phyloP scores from a whole-genome alignment of 495 filamentous ascomycete species.

The Cryomyces minteri region DNA sequence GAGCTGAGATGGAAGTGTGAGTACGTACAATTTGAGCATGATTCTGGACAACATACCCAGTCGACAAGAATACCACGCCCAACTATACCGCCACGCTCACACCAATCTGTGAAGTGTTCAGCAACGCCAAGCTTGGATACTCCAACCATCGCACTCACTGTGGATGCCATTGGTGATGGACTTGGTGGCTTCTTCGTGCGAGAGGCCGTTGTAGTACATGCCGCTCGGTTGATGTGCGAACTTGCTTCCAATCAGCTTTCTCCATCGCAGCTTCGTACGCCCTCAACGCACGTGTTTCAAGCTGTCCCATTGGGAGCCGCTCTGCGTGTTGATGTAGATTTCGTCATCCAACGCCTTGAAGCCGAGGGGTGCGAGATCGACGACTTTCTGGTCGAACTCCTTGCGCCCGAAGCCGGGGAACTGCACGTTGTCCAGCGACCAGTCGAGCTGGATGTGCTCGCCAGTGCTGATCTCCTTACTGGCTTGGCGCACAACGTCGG shows the following conservation, averaged over 20 bases:
- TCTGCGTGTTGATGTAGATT: constrained; percentile 6
- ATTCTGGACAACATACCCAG: constrained; percentile 12
- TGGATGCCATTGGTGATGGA: constrained; percentile 7
- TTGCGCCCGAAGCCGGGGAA: constrained; percentile 1
- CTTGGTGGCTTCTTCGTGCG: constrained; percentile 2
- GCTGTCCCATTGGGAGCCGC: constrained; percentile 4
- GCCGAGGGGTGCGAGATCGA: constrained; percentile 1
- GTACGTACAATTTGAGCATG: neutral
- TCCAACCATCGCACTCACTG: neutral
- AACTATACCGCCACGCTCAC: constrained; percentile 21
- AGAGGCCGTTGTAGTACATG: constrained; percentile 9
- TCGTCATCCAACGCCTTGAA: constrained; percentile 3
- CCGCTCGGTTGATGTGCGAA: constrained; percentile 1
- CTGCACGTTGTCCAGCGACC: constrained; percentile 1
- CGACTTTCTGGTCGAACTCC: constrained; percentile 1
- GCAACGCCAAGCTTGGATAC: neutral
- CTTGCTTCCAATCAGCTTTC: neutral
- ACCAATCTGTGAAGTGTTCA: constrained; percentile 1
- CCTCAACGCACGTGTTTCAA: constrained; percentile 3
- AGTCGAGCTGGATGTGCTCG: constrained; percentile 2
- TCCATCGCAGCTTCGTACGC: neutral
- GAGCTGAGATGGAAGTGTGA: neutral
- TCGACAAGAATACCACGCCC: constrained; percentile 40
- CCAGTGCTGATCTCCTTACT: constrained; percentile 9
- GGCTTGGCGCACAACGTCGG: constrained; percentile 10